Conservation (phyloP, 2,329 filamentous ascomycete genomes). For the Colletotrichum chlorophyti region DNA sequence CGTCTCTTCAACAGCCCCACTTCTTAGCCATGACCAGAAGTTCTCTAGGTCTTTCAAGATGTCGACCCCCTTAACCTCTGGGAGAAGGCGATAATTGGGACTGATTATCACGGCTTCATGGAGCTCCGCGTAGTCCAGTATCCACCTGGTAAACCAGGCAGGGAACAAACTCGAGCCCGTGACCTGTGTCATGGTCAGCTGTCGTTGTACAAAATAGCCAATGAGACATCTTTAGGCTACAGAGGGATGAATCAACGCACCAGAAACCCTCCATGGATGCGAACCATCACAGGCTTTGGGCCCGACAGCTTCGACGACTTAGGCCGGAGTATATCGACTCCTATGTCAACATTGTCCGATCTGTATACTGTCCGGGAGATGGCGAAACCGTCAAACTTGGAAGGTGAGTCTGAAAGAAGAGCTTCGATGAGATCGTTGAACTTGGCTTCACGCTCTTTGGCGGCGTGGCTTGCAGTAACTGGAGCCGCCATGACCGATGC, state of each 20-base stretch:
- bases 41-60: background rate
- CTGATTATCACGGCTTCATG: background rate
- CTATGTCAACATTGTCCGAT: background rate
- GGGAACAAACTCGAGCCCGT: conserved; percentile 5
- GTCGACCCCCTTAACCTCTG: background rate
- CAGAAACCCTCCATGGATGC: conserved; percentile 5
- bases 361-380: background rate
- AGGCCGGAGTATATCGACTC: background rate
- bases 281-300: background rate
- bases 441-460: no score
- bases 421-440: background rate
- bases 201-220: no score
- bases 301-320: background rate
- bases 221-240: background rate
- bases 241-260: background rate
- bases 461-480: no score
- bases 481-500: no score
- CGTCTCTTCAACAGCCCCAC: background rate
- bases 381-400: background rate
- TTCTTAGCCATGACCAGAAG: background rate
- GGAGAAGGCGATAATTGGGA: background rate
- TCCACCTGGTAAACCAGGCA: conserved; percentile 6
- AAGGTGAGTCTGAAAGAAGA: background rate
- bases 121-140: conserved; percentile 1
- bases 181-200: background rate